phyloP scores from a whole-genome alignment of 1,139 yeast genomes.

The Zygosaccharomyces pseudobailii region DNA sequence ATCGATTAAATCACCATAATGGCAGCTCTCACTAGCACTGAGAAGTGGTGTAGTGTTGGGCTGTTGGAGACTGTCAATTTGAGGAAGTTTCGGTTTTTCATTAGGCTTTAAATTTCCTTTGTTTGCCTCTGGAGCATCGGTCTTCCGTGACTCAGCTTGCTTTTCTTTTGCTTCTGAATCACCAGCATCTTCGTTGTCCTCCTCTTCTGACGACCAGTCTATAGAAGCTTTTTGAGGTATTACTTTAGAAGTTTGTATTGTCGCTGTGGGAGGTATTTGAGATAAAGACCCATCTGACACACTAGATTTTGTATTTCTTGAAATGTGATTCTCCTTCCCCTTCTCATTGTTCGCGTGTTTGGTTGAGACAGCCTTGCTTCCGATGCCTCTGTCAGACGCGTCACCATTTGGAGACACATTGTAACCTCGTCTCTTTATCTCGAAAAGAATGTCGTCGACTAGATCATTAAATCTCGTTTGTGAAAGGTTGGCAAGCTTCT shows the following conservation, averaged over 20 bases:
- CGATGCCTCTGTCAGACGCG: conserved; percentile 2
- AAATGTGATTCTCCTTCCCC: background rate
- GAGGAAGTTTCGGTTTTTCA: background rate
- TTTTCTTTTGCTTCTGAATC: background rate
- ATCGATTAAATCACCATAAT: conserved; percentile 8
- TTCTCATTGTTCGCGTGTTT: background rate
- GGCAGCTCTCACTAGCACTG: conserved; percentile 3
- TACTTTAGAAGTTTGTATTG: conserved; percentile 53
- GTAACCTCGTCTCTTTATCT: conserved; percentile 73
- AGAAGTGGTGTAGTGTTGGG: conserved; percentile 4
- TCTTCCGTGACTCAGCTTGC: background rate
- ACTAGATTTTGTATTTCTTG: conserved; percentile 1
- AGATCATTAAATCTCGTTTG: conserved; percentile 80
- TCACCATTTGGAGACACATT: conserved; percentile 27
- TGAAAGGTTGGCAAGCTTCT: conserved; percentile 82
- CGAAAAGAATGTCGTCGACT: conserved; percentile 83
- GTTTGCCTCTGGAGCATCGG: background rate
- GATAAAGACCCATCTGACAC: conserved; percentile 5
- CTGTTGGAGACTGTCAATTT: background rate
- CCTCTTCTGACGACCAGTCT: conserved; percentile 82
- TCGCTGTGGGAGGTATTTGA: conserved; percentile 10
- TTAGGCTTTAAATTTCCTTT: background rate
- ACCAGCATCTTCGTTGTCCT: conserved; percentile 38
- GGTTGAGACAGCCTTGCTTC: background rate
- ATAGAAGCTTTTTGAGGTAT: conserved; percentile 74